Evolutionary conservation across 176 grass and related monocot species (phyloP), one percentile per base, ranked within the genome.

Genomic region (Pontederia crassipes): DNA sequence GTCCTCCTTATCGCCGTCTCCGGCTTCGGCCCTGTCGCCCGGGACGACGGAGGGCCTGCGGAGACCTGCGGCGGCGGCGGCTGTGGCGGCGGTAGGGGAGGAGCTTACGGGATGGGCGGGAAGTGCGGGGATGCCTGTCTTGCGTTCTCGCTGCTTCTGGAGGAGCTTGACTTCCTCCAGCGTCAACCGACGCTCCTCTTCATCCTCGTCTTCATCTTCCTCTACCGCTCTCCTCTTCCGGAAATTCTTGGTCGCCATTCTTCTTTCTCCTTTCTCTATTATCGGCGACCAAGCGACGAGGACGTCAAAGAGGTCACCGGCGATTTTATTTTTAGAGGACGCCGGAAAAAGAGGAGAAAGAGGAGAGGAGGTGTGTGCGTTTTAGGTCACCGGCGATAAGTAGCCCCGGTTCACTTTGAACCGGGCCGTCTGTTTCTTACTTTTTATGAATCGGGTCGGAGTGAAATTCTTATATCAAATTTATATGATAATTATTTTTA

Each of bases 1-100:
- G 17, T 90, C 87, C 79, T 90, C 87, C 69, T 89, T 89, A 17
- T 28, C 70, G 27, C 55, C 70, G 53, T 72, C 58, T 0, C 47
- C 58, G 9, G 61, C 57, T 4, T 12, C 26, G 18, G 10, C 46
- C 15, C 24, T 74, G 16, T 54, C 9, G 72, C 70, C 55, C 50
- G 57, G 61, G 63, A 55, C 59, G 54, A 82, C 69, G 85, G 75
- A 58, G 18, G 26, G 7, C 32, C 14, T 62, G 57, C 46, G 59
- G 24, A 85, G 16, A 66, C 12, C 12, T 12, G 17, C 3, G 28
- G 47, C 24, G 8, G 47, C 18, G 20, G 6, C 46, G 17, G 20
- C 53, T 60, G 67, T 55, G 11, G 59, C 29, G 28, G 28, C 26
- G 15, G 28, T 49, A 8, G 49, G 17, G 17, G 59, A 79, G 49